Base-by-base conservation (phyloP, 2,329 filamentous ascomycete genomes). In the Cryphonectria parasitica region DNA sequence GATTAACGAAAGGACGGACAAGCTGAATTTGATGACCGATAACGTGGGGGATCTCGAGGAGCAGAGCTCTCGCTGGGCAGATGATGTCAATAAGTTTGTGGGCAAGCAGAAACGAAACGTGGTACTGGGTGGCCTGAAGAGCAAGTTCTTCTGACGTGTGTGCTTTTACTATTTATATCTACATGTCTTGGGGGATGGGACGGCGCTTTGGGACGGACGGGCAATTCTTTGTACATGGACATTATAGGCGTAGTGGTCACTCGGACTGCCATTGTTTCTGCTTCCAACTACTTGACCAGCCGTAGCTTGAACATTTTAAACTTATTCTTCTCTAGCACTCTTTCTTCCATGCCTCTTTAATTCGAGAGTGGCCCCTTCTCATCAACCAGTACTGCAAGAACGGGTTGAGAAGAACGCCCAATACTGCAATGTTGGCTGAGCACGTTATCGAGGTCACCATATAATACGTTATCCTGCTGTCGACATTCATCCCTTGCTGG, bases 1-100 rank as follows among this genome's bases (percentile, higher is more conserved):
- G 79, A 81, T 99, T 62, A 94, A 97, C 75, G 95, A 98, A 81
- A 84, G 96, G 66, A 97, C 96, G 0, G 94, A 98, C 82, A 94
- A 91, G 77, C 83, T 99, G 70, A 92, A 91, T 61, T 83, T 97
- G 6, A 91, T 95, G 81, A 92, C 91, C 2, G 95, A 98, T 76
- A 90, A 85, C 64, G 94, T 98, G 89, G 92, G 97, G 73, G 90
- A 88, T 73, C 82, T 98, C 72, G 91, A 95, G 77, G 88, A 94
- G 76, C 91, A 91, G 75, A 97, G 93, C 78, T 89, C 89, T 69
- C 92, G 90, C 25, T 98, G 94, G 90, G 91, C 94, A 19, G 89
- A 94, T 43, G 95, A 97, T 78, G 94, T 97, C 67, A 91, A 89
- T 77, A 98, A 97, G 79, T 98, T 89, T 79, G 91, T 97, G 5